Base-by-base conservation (phyloP, 192 early-diverging fungal species). In the Piromyces sp. region DNA sequence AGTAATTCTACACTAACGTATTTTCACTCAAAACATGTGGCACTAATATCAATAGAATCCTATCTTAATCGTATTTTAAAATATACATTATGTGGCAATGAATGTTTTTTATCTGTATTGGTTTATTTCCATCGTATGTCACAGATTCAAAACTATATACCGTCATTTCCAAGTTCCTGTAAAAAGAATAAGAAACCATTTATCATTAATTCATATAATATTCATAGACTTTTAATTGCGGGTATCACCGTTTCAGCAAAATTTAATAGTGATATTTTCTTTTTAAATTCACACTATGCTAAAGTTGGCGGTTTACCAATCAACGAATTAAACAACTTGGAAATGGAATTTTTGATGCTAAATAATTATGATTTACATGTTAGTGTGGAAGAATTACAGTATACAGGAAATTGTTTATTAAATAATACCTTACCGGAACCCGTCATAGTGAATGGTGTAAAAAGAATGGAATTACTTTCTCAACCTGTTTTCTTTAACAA, bases 201-300 rank as follows among this genome's bases (percentile, higher is more conserved):
- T n/a, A 83, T 83, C 0, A 83, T 91, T 17, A 92, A 89, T 81
- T 91, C 92, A 15, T 90, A 87, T 81, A 94, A 94, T 98, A 81
- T 68, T 68, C 96, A 98, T 86, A 92, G 96, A 29, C 87, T 98
- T 81, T 86, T 97, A 29, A 96, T 98, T 80, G 88, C 95, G 13
- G 96, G 92, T 31, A 91, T 96, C 79, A 94, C 96, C 88, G 92
- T 96, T 26, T 91, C 93, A 36, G 91, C 93, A 78, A 98, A 98
- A 86, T 96, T 94, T 86, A 94, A 95, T 84, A 93, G 92, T 1
- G 96, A 98, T 85, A 91, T 98, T 30, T 98, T 98, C 82, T 98
- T 93, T 86, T 95, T 95, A 80, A 98, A 97, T 83, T 91, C 94
- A 36, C 93, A 96, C 79, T 95, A 95, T 83, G 93, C 95, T 80